Conservation (phyloP, 2,329 filamentous ascomycete species). For the Lasiodiplodia sp. region DNA sequence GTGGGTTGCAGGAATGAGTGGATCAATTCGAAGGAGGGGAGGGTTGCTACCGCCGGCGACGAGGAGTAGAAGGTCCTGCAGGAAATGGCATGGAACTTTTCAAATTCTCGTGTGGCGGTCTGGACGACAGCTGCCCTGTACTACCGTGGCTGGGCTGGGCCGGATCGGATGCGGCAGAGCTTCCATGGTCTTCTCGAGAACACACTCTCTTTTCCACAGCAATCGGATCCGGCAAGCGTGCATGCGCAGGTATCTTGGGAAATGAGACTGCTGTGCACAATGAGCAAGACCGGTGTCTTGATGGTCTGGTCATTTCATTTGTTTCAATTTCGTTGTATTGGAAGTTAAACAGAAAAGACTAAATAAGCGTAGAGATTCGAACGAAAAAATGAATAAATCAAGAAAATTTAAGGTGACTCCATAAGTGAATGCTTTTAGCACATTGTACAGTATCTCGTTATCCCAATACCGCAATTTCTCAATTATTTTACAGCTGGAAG, state of each 20-base stretch:
- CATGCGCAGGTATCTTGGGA: slow-evolving; percentile 29
- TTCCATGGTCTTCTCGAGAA: slow-evolving; percentile 45
- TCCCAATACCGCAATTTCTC: too few relatives aligned
- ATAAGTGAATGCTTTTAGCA: too few relatives aligned
- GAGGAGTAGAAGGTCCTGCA: slow-evolving; percentile 35
- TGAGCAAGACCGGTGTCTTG: slow-evolving; percentile 1
- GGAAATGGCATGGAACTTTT: too few relatives aligned
- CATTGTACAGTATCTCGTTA: too few relatives aligned
- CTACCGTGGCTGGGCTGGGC: slow-evolving; percentile 59
- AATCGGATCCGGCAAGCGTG: neutral
- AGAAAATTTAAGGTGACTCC: too few relatives aligned
- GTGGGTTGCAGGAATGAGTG: slow-evolving; percentile 71
- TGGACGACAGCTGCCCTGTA: slow-evolving; percentile 59
- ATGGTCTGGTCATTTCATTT: neutral
- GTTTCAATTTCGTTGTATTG: slow-evolving; percentile 8
- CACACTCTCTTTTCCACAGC: neutral
- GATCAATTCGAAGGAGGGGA: slow-evolving; percentile 79
- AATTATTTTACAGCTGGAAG: too few relatives aligned
- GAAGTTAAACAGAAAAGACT: neutral
- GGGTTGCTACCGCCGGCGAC: slow-evolving; percentile 49
- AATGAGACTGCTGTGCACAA: slow-evolving; percentile 24
- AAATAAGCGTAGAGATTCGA: too few relatives aligned
- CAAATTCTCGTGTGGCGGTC: too few relatives aligned
- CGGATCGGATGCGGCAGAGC: slow-evolving; percentile 65
- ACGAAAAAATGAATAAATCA: too few relatives aligned